These are phyloP conservation scores for Fusarium sp. DNA, from an alignment of 2,329 filamentous ascomycete genomes.

Conservation along the genomic window DNA sequence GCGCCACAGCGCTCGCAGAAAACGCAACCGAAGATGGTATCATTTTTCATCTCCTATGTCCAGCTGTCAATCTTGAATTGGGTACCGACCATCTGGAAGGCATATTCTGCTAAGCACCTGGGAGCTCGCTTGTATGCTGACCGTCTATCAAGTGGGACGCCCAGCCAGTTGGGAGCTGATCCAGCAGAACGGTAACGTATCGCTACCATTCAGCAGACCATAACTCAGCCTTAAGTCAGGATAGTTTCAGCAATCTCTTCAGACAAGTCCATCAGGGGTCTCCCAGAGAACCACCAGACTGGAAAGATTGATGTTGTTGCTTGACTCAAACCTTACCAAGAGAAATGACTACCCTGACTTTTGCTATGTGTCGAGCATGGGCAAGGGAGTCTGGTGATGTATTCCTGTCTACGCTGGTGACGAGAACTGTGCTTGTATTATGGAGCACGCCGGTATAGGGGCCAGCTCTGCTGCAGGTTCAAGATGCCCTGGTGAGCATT, in stretches of 20 bases:
- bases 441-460: not conserved
- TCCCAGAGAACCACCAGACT: not conserved
- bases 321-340: no score
- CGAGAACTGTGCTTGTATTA: not conserved
- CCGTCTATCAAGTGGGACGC: slow-evolving; percentile 4
- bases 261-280: not conserved
- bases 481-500: not conserved
- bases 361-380: not conserved
- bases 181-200: slow-evolving; percentile 1
- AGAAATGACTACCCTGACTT: not conserved
- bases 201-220: not conserved
- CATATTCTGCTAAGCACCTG: slow-evolving; percentile 8
- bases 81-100: not conserved
- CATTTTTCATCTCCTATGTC: not conserved
- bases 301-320: not conserved
- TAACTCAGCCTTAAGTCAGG: not conserved
- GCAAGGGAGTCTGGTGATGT: not conserved
- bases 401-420: not conserved
- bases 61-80: slow-evolving; percentile 1
- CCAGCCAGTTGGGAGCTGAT: not conserved
- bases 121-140: not conserved
- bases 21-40: not conserved
- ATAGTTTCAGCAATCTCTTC: not conserved
- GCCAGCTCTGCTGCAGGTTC: not conserved
- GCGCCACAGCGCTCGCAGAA: slow-evolving; percentile 1